These are phyloP conservation scores for Fusarium guadeloupense DNA, from an alignment of 2,329 filamentous ascomycete genomes.

Conservation along the genomic window DNA sequence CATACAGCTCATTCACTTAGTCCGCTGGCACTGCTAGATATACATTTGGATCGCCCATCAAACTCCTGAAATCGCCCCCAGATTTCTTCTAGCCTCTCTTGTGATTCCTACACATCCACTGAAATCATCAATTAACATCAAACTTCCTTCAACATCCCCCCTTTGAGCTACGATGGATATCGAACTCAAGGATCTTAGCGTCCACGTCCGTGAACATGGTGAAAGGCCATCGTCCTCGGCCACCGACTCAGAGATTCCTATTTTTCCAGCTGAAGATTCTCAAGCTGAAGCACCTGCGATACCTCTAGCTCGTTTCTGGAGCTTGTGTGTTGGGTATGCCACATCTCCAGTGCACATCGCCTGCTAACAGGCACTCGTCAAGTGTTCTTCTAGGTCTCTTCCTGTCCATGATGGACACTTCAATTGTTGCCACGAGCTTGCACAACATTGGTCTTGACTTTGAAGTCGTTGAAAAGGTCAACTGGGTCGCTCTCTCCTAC, in stretches of 20 bases:
- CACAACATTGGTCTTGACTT: slow-evolving; percentile 65
- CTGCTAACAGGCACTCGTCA: background rate
- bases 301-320: slow-evolving; percentile 47
- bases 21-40: background rate
- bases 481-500: slow-evolving; percentile 66
- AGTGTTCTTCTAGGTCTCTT: slow-evolving; percentile 64
- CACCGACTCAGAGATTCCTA: background rate
- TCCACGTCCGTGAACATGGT: background rate
- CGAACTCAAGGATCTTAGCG: background rate
- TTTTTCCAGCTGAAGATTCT: background rate
- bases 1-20: background rate
- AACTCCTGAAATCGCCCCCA: background rate
- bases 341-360: background rate
- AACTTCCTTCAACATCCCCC: background rate
- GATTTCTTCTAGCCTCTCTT: background rate
- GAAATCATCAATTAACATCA: background rate
- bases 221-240: background rate
- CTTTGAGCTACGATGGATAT: background rate
- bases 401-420: slow-evolving; percentile 67
- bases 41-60: background rate
- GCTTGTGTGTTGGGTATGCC: slow-evolving; percentile 47
- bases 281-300: slow-evolving; percentile 29
- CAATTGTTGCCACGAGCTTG: slow-evolving; percentile 67
- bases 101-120: background rate
- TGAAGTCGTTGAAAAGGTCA: slow-evolving; percentile 54